Percentiles rank a stretch among this genome's conserved stretches.
phyloP scores from a whole-genome alignment of 106 monocot genomes.

The Platanthera guangdongensis region DNA sequence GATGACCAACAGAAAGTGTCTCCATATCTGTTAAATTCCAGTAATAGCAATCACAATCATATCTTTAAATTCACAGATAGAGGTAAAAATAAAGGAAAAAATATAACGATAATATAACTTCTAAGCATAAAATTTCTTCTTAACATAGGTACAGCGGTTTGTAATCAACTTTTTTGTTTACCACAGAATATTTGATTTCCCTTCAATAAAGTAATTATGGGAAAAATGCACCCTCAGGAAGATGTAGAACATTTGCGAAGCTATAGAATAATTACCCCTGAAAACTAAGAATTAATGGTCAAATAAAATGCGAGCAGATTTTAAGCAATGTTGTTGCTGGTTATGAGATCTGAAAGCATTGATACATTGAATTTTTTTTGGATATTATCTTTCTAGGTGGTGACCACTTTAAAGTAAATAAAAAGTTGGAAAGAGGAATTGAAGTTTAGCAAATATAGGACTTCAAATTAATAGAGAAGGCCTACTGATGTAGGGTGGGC shows the following conservation, averaged over 20 bases:
- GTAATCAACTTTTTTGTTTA: not conserved
- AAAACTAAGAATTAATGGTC: not conserved
- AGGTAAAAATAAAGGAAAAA: not conserved
- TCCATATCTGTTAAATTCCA: conserved; percentile 19
- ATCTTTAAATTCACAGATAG: not conserved
- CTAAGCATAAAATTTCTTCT: not conserved
- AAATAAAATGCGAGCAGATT: not conserved
- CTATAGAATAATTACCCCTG: not conserved
- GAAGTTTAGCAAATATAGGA: no score
- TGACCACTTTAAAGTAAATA: not conserved
- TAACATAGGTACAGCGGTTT: not conserved
- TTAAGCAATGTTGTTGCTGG: not conserved
- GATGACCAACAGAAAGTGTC: conserved; percentile 15
- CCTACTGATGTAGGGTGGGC: no score
- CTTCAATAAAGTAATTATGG: not conserved
- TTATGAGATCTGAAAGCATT: not conserved
- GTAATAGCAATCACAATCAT: not conserved
- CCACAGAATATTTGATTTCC: not conserved
- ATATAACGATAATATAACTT: not conserved
- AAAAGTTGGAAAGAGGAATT: no score
- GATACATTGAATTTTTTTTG: not conserved
- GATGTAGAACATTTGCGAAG: not conserved
- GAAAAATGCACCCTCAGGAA: not conserved
- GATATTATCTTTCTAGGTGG: not conserved
- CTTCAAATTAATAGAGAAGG: no score